A percentile compares a stretch with the other conserved stretches of the same genome.
Conservation (phyloP, 768 basidiomycete species). For the Mycena chlorophos region DNA sequence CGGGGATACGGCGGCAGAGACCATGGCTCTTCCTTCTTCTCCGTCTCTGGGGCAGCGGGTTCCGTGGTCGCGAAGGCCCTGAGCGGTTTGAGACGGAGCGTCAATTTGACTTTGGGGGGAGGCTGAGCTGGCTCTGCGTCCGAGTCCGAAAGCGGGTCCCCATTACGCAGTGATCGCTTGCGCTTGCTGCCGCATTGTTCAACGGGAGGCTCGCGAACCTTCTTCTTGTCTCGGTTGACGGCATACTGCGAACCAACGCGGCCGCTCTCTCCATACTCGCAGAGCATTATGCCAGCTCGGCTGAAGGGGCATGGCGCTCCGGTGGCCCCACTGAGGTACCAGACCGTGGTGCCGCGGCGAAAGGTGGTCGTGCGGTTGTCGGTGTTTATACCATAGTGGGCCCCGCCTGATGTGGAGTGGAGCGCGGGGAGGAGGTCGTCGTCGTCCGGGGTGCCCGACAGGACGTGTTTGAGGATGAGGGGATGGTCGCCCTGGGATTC, state of each 20-base stretch:
- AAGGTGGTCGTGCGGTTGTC: constrained; percentile 66
- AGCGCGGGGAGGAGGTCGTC: constrained; percentile 75
- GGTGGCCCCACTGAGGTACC: constrained; percentile 76
- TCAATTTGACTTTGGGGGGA: constrained; percentile 71
- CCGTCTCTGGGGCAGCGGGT: constrained; percentile 26
- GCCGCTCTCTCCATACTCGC: constrained; percentile 61
- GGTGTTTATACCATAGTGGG: constrained; percentile 43
- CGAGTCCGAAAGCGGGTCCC: constrained; percentile 34
- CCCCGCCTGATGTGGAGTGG: constrained; percentile 68
- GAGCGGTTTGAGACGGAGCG: constrained; percentile 60
- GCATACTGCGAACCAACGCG: constrained; percentile 30
- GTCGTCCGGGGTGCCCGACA: constrained; percentile 71
- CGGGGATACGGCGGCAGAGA: constrained; percentile 58
- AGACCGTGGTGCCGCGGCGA: constrained; percentile 75
- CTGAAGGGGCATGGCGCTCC: constrained; percentile 78
- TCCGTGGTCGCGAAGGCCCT: constrained; percentile 24
- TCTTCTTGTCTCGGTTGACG: constrained; percentile 29
- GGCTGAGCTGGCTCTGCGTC: constrained; percentile 41
- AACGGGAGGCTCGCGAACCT: constrained; percentile 26
- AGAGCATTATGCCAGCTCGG: constrained; percentile 69
- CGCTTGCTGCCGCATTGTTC: constrained; percentile 38
- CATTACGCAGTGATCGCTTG: constrained; percentile 43
- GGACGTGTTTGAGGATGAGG: constrained; percentile 67
- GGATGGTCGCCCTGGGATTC: constrained; percentile 72
- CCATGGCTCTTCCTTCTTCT: constrained; percentile 44